Percentiles rank a stretch among this genome's conserved stretches.
Evolutionary conservation across 2,329 filamentous ascomycete species (phyloP).

Genomic region (Scleromitrula shiraiana): DNA sequence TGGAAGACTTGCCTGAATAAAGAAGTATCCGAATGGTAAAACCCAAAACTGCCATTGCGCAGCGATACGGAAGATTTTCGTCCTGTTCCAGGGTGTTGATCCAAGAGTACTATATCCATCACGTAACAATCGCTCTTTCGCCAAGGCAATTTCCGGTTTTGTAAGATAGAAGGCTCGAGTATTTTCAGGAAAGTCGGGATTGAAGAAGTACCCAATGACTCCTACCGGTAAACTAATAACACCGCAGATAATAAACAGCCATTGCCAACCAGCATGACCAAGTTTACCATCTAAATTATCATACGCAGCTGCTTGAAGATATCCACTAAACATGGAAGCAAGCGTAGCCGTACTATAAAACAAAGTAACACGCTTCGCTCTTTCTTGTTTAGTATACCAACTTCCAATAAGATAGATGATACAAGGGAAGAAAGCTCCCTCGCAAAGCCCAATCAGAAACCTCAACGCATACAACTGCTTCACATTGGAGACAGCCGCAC

Average conservation of each 20-base stretch:
- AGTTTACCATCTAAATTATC: constrained; percentile 31
- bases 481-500: constrained; percentile 24
- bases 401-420: constrained; percentile 37
- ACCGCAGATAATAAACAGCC: constrained; percentile 43
- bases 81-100: constrained; percentile 18
- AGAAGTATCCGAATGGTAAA: constrained; percentile 21
- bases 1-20: constrained; percentile 18
- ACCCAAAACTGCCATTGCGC: constrained; percentile 24
- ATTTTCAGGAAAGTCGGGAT: constrained; percentile 35
- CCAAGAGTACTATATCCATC: constrained; percentile 21
- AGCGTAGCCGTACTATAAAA: constrained; percentile 46
- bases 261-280: constrained; percentile 36
- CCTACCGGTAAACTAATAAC: constrained; percentile 47
- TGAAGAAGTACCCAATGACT: constrained; percentile 41
- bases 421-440: constrained; percentile 19
- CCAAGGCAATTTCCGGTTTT: constrained; percentile 11
- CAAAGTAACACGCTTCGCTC: constrained; percentile 46
- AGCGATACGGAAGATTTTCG: constrained; percentile 22
- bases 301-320: constrained; percentile 36
- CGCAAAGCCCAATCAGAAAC: constrained; percentile 36
- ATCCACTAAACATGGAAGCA: constrained; percentile 38
- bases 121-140: constrained; percentile 13
- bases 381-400: constrained; percentile 37
- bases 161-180: constrained; percentile 34
- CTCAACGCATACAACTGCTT: constrained; percentile 35